Evolutionary conservation across 1,139 yeast species (phyloP).

Genomic region (Geotrichum candidum): DNA sequence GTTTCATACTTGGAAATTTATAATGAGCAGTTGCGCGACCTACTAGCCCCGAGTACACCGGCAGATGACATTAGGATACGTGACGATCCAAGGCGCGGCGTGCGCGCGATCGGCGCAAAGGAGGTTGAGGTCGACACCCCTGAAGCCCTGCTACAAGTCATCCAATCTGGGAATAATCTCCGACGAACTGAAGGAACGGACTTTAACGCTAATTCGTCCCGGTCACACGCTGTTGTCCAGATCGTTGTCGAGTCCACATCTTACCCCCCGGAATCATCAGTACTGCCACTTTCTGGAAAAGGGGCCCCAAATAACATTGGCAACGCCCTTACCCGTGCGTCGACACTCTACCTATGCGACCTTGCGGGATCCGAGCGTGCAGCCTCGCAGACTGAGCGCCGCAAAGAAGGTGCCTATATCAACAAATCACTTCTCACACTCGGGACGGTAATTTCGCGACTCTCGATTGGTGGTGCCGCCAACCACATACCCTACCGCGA

Average conservation of each 20-base stretch:
- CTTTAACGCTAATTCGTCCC: constrained; percentile 72
- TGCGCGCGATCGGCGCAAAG: constrained; percentile 68
- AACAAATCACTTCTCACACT: constrained; percentile 84
- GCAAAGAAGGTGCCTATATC: constrained; percentile 89
- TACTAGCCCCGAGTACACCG: constrained; percentile 38
- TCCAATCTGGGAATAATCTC: constrained; percentile 63
- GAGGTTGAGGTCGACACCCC: constrained; percentile 53
- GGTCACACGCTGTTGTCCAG: constrained; percentile 90
- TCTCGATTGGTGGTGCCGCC: constrained; percentile 35
- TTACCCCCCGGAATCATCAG: constrained; percentile 57
- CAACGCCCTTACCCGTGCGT: constrained; percentile 20
- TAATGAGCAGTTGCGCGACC: constrained; percentile 78
- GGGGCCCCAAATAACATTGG: constrained; percentile 28
- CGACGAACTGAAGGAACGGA: constrained; percentile 87
- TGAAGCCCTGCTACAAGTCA: constrained; percentile 54
- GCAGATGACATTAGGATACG: constrained; percentile 58
- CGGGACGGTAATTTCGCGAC: constrained; percentile 80
- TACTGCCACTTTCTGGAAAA: constrained; percentile 65
- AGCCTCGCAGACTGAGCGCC: constrained; percentile 68
- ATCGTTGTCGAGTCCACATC: constrained; percentile 45
- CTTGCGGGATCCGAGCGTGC: constrained; percentile 95
- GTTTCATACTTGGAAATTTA: constrained; percentile 84
- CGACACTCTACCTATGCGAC: constrained; percentile 83
- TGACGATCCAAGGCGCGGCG: constrained; percentile 69
- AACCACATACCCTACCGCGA: constrained; percentile 84